A percentile compares a stretch with the other conserved stretches of the same genome.
Evolutionary conservation across 805 yeast species (phyloP).

Genomic region (Zygotorulaspora florentina): DNA sequence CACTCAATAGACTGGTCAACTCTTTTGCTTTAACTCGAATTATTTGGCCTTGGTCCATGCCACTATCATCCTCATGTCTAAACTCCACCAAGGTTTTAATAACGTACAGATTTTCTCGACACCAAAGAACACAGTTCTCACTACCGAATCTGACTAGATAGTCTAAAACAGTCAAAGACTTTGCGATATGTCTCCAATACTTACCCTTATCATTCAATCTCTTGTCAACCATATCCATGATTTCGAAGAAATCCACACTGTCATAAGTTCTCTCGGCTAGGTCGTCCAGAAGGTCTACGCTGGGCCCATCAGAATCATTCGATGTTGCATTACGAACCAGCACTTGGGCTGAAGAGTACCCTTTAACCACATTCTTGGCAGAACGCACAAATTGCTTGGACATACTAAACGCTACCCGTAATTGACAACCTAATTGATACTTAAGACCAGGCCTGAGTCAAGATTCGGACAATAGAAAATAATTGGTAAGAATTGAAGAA

Average conservation of each 20-base stretch:
- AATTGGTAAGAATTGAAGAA: too few species aligned
- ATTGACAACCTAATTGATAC: background rate
- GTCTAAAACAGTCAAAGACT: constrained; percentile 79
- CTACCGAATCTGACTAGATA: constrained; percentile 80
- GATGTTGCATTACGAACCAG: constrained; percentile 89
- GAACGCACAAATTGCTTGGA: constrained; percentile 74
- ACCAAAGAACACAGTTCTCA: constrained; percentile 87
- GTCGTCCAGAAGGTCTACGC: constrained; percentile 77
- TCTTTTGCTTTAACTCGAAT: constrained; percentile 88
- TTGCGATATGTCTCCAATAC: constrained; percentile 94
- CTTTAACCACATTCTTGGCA: constrained; percentile 70
- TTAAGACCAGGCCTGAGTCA: background rate
- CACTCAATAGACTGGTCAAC: constrained; percentile 67
- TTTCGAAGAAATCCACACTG: constrained; percentile 70
- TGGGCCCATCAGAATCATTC: constrained; percentile 81
- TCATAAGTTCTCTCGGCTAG: constrained; percentile 70
- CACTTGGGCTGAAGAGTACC: constrained; percentile 83
- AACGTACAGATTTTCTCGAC: constrained; percentile 80
- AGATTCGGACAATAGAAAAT: too few species aligned
- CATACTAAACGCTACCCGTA: constrained; percentile 39
- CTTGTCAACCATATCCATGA: constrained; percentile 90
- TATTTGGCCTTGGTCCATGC: constrained; percentile 80
- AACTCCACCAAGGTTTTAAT: constrained; percentile 89
- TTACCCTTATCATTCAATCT: constrained; percentile 92
- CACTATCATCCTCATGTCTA: constrained; percentile 70